phyloP scores from a whole-genome alignment of 192 early-diverging fungal genomes.

The Backusella tuberculispora region DNA sequence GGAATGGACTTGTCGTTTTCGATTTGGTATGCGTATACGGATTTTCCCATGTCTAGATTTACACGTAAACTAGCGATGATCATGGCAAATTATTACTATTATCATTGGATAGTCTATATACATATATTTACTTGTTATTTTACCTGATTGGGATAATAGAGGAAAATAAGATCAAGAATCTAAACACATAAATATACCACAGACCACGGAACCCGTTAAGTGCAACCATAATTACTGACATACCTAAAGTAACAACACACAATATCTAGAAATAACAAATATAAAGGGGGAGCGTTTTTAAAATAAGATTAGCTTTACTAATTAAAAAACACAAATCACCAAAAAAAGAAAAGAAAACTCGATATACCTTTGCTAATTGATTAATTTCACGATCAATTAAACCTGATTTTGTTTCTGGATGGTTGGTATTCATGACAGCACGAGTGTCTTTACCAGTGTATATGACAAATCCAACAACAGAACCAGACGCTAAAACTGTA shows the following conservation, averaged over 20 bases:
- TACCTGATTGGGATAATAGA: slow-evolving; percentile 94
- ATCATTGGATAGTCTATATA: not conserved
- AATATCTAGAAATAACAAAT: slow-evolving; percentile 66
- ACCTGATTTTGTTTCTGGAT: slow-evolving; percentile 92
- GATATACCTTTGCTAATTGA: slow-evolving; percentile 78
- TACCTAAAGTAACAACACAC: slow-evolving; percentile 79
- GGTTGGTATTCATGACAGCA: slow-evolving; percentile 95
- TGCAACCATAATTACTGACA: slow-evolving; percentile 88
- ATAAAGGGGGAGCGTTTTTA: not conserved
- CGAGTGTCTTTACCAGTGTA: slow-evolving; percentile 95
- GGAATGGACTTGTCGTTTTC: slow-evolving; percentile 86
- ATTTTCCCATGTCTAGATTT: slow-evolving; percentile 97
- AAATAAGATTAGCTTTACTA: not conserved
- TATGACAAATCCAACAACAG: slow-evolving; percentile 82
- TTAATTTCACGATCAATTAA: slow-evolving; percentile 92
- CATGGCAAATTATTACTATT: too few species aligned
- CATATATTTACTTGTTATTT: not conserved
- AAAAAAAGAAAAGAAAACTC: not conserved
- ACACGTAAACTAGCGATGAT: slow-evolving; percentile 70
- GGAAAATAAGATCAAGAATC: slow-evolving; percentile 95
- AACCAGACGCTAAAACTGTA: slow-evolving; percentile 92
- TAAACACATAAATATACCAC: slow-evolving; percentile 91
- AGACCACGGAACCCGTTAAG: slow-evolving; percentile 87
- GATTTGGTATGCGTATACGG: slow-evolving; percentile 85
- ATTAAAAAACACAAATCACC: not conserved